Conservation (phyloP, 2,329 filamentous ascomycete genomes). For the Aspergillus sp. region DNA sequence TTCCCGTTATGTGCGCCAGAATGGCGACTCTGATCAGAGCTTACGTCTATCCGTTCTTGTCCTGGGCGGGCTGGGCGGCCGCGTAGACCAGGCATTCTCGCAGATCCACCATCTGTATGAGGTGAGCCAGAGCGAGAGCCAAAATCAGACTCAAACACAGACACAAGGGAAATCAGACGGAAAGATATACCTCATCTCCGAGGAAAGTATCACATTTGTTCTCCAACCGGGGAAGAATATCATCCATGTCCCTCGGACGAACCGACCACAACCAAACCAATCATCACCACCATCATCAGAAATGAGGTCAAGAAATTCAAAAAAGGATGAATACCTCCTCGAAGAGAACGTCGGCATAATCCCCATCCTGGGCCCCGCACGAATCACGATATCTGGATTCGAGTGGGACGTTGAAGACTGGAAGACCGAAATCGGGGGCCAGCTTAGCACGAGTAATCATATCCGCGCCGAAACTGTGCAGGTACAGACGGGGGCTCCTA, state of each 20-base stretch:
- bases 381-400: conserved; percentile 76
- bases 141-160: conserved; percentile 9
- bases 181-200: conserved; percentile 75
- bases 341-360: conserved; percentile 83
- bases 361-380: conserved; percentile 73
- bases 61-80: conserved; percentile 80
- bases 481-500: conserved; percentile 62
- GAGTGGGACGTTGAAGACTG: conserved; percentile 89
- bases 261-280: conserved; percentile 10
- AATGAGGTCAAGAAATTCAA: conserved; percentile 5
- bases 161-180: conserved; percentile 37
- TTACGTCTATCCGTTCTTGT: conserved; percentile 66
- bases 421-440: conserved; percentile 72
- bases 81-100: conserved; percentile 89
- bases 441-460: conserved; percentile 79
- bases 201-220: conserved; percentile 77
- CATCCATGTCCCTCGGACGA: conserved; percentile 61
- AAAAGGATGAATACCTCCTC: conserved; percentile 49
- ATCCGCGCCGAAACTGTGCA: conserved; percentile 62
- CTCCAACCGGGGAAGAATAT: conserved; percentile 67
- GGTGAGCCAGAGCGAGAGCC: conserved; percentile 44
- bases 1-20: background rate
- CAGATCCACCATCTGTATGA: conserved; percentile 80
- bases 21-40: background rate
- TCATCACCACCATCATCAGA: background rate